Evolutionary conservation across 2,329 filamentous ascomycete species (phyloP), one percentile per base, ranked within the genome.

Genomic region (Phyllosticta citriasiana): DNA sequence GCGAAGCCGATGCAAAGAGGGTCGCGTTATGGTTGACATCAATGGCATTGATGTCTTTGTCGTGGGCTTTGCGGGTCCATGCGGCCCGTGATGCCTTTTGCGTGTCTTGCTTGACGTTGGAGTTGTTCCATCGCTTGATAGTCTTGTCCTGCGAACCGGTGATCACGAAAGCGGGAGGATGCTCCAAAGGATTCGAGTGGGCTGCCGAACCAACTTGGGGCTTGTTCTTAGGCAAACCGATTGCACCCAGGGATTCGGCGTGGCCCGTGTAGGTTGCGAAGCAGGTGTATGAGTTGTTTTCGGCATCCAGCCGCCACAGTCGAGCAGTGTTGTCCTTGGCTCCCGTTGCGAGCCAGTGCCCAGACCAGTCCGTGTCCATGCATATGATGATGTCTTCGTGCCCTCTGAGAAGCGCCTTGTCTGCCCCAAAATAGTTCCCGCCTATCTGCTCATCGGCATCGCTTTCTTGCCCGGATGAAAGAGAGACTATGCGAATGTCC

Each of bases 41-140:
- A 57, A 99, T 83, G 2, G 94, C 91, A 68, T 99, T 99, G 75
- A 99, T 99, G 67, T 99, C 94, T 72, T 99, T 99, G 71, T 99
- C 94, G 74, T 99, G 94, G 0, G 94, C 94, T 74, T 97, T 96
- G 61, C 94, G 84, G 0, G 94, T 97, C 73, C 89, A 99, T 4
- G 86, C 76, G 51, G 90, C 90, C 67, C 85, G 79, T 9, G 85
- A 77, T 9, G 82, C 80, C 62, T 82, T 81, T 63, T 82, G 83
- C 55, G 77, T 73, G 26, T 72, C 72, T 62, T 73, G 63, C n/a
- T 35, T 53, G 12, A 53, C 40, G 19, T 57, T 72, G 25, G 66
- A 68, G 22, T 59, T 83, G 64, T 96, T 89, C 91, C 94, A 97
- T 66, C 88, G 87, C 78, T 99, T 99, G 67, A 99, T 83, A 0